These are phyloP conservation scores for Metschnikowia koreensis DNA, from an alignment of 805 yeast species.

Conservation along the genomic window DNA sequence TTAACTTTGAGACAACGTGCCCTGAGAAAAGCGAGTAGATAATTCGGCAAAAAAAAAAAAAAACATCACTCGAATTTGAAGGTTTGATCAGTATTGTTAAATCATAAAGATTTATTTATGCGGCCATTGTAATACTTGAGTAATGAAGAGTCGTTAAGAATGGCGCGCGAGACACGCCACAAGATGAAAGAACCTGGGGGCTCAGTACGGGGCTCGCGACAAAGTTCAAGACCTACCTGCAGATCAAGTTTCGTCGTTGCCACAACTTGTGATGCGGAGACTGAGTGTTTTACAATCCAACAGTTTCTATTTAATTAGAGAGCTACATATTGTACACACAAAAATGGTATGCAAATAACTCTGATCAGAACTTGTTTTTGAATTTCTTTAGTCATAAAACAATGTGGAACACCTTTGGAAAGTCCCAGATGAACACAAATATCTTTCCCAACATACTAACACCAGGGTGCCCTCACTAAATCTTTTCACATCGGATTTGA, in stretches of 20 bases:
- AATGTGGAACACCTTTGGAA: too few species aligned
- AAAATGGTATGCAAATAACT: background rate
- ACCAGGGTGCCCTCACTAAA: constrained; percentile 33
- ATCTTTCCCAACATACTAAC: constrained; percentile 7
- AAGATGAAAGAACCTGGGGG: background rate
- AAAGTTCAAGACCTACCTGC: background rate
- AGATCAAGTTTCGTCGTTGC: background rate
- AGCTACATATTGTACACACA: background rate
- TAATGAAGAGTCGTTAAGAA: background rate
- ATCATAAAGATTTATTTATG: background rate
- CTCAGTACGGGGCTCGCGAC: background rate
- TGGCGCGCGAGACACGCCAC: background rate
- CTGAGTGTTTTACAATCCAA: background rate
- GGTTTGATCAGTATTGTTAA: too few species aligned
- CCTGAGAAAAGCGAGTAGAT: too few species aligned
- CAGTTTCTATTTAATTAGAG: background rate
- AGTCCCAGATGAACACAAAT: too few species aligned
- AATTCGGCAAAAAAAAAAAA: too few species aligned
- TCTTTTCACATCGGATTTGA: constrained; percentile 58
- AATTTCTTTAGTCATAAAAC: too few species aligned
- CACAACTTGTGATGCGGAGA: background rate
- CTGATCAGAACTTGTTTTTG: too few species aligned
- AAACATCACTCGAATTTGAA: too few species aligned
- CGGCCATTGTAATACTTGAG: background rate
- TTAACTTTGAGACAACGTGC: too few species aligned